phyloP scores from a whole-genome alignment of 371 early-diverging fungal genomes.

The Rhizomucor pusillus region DNA sequence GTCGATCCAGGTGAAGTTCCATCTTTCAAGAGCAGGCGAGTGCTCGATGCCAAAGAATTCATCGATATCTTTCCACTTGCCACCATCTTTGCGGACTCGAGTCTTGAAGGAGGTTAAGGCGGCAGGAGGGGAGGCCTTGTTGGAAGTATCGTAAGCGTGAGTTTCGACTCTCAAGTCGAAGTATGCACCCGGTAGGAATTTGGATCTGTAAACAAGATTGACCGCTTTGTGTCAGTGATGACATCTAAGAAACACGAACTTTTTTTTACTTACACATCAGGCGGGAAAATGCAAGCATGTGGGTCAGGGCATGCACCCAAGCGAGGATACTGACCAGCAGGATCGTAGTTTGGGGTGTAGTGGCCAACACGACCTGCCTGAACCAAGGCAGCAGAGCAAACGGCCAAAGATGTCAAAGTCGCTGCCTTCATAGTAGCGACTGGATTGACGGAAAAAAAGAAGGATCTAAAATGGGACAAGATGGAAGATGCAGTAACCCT shows the following conservation, averaged over 20 bases:
- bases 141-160: conserved; percentile 50
- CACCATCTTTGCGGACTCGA: conserved; percentile 37
- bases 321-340: conserved; percentile 54
- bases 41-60: conserved; percentile 36
- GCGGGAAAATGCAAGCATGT: conserved; percentile 55
- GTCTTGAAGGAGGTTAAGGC: conserved; percentile 39
- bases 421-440: not conserved
- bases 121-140: conserved; percentile 31
- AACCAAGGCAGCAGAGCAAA: conserved; percentile 13
- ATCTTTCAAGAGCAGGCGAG: conserved; percentile 39
- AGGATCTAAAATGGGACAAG: not conserved
- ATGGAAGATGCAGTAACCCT: not conserved
- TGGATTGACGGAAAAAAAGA: not conserved
- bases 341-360: conserved; percentile 28
- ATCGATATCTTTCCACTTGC: conserved; percentile 40
- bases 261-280: conserved; percentile 44
- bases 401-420: not conserved
- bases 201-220: conserved; percentile 30
- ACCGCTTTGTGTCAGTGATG: not conserved
- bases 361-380: conserved; percentile 2
- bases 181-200: conserved; percentile 53
- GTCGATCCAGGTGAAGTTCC: conserved; percentile 54
- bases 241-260: too few relatives aligned
- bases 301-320: conserved; percentile 53
- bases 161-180: conserved; percentile 62